Base-by-base conservation (phyloP, 768 basidiomycete species). In the Naganishia friedmannii region DNA sequence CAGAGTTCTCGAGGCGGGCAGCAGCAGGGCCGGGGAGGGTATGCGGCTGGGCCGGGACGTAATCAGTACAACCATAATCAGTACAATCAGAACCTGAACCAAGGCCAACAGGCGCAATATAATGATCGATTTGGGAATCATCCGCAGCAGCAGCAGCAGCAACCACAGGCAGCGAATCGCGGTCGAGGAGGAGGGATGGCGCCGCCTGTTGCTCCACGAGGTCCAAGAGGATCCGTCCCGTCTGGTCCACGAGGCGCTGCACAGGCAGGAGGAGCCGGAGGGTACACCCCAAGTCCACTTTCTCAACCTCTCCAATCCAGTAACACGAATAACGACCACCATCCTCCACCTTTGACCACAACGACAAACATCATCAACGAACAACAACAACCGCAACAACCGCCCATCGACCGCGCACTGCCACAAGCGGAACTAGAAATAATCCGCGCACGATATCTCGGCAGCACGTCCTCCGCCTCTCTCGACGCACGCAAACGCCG, bases 371-470 rank as follows among this genome's bases (percentile, higher is more conserved):
- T 68, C 73, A 29, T 63, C 76, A 42, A 42, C 28, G 80, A 23
- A 60, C 76, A 12, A 83, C 28, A 79, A n/a, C 83, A 1, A 83
- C 83, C 6, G 78, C 67, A 13, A 1, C 54, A 9, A 45, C 34
- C 48, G 12, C 55, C 48, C 17, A 13, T 7, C 3, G 48, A 51
- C 13, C 48, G 39, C 7, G 29, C 37, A 31, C 13, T 28, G 17
- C 53, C 31, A 2, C 4, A 10, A 23, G 86, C 84, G 57, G 94
- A 95, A 77, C 85, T 95, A 8, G 84, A 84, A 0, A 90, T 89
- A 0, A 89, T 98, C 74, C 89, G 92, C 9, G 91, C 93, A 28
- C 88, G 95, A 45, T 98, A 99, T 80, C 88, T 99, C 37, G 96
- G 96, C 5, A 90, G 92, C 23, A 90, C 91, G 1, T 19, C 29